Conservation (phyloP, 176 grass and related monocot species). For the Rhipidocladum racemiflorum region DNA sequence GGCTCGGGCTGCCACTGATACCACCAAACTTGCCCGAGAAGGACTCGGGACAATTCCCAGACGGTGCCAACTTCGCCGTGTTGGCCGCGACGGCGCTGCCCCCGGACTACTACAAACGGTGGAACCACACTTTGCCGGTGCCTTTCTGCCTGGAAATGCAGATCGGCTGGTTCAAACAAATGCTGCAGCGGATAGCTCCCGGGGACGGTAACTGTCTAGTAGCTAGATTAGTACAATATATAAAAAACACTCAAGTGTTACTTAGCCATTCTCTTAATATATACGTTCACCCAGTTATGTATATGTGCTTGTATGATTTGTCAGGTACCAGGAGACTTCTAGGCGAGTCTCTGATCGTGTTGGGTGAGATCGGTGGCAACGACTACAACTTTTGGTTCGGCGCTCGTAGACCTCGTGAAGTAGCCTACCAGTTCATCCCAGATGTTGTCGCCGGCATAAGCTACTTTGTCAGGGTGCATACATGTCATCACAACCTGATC, state of each 20-base stretch:
- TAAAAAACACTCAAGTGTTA: no score
- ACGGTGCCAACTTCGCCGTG: conserved; percentile 59
- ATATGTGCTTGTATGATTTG: background rate
- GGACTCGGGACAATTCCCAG: conserved; percentile 26
- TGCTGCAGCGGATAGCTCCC: conserved; percentile 31
- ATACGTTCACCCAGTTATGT: no score
- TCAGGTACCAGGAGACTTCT: conserved; percentile 32
- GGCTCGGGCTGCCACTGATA: conserved; percentile 38
- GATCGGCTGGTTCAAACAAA: conserved; percentile 38
- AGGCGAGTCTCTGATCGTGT: conserved; percentile 37
- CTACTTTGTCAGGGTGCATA: conserved; percentile 23
- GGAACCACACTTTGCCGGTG: background rate
- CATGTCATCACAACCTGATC: background rate
- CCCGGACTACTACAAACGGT: conserved; percentile 19
- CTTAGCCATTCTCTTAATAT: no score
- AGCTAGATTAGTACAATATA: no score
- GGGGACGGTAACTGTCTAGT: conserved; percentile 17
- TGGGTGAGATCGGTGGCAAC: conserved; percentile 66
- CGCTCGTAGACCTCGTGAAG: conserved; percentile 10
- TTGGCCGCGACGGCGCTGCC: conserved; percentile 35
- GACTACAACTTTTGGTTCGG: conserved; percentile 58
- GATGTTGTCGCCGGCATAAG: conserved; percentile 37
- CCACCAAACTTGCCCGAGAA: conserved; percentile 32
- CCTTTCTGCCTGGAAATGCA: conserved; percentile 23
- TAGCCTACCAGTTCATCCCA: conserved; percentile 40